These are phyloP conservation scores for Geranium rotundifolium DNA, from an alignment of 345 rosid genomes.

Conservation along the genomic window DNA sequence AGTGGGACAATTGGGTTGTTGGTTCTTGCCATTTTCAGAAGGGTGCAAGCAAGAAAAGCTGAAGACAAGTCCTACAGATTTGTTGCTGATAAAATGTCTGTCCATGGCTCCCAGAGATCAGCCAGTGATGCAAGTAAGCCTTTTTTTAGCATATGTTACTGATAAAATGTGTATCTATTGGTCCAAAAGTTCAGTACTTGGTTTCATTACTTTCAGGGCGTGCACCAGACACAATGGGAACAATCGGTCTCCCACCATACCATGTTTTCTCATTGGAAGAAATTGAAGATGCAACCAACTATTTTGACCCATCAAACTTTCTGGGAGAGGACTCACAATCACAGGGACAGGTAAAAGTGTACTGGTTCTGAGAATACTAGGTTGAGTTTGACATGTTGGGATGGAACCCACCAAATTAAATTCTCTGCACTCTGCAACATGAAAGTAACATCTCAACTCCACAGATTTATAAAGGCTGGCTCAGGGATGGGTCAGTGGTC, in stretches of 20 bases:
- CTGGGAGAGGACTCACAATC: conserved; percentile 41
- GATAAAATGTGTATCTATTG: too few relatives aligned
- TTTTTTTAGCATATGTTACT: background rate
- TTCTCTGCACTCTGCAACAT: background rate
- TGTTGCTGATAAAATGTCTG: conserved; percentile 37
- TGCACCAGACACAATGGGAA: conserved; percentile 75
- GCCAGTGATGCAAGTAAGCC: conserved; percentile 53
- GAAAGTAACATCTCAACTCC: background rate
- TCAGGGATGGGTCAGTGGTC: conserved; percentile 53
- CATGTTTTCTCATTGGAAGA: conserved; percentile 64
- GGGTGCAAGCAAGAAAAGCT: conserved; percentile 21
- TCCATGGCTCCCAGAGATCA: conserved; percentile 41
- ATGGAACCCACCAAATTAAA: background rate
- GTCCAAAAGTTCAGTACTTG: too few relatives aligned
- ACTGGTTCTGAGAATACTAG: background rate
- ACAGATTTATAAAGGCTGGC: conserved; percentile 67
- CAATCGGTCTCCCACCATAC: conserved; percentile 72
- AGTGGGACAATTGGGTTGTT: conserved; percentile 28
- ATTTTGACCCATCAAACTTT: conserved; percentile 55
- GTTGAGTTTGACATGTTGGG: background rate
- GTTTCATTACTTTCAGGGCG: conserved; percentile 33
- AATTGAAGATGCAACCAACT: conserved; percentile 72
- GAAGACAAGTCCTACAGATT: conserved; percentile 27
- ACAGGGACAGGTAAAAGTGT: conserved; percentile 39
- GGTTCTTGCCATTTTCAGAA: conserved; percentile 33